Conservation (phyloP, 1,139 yeast species). For the Suhomyces panamericanus region DNA sequence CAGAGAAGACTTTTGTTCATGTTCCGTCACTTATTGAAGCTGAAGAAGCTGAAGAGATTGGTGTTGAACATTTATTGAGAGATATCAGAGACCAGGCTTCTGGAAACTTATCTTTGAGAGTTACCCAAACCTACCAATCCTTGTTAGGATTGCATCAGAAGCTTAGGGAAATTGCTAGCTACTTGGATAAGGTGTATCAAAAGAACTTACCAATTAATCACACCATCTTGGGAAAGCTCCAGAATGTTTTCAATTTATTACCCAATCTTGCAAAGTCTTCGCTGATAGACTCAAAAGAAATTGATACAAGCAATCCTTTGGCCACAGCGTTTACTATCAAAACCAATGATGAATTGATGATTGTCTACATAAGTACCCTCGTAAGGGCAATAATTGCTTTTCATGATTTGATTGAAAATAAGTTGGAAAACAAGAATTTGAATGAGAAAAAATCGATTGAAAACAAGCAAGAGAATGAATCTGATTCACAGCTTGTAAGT, state of each 20-base stretch:
- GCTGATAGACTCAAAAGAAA: constrained; percentile 11
- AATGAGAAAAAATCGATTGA: constrained; percentile 36
- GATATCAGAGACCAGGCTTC: constrained; percentile 97
- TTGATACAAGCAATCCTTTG: constrained; percentile 44
- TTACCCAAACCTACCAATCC: constrained; percentile 87
- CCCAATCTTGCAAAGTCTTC: constrained; percentile 66
- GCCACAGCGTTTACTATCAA: constrained; percentile 84
- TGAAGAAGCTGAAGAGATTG: constrained; percentile 98
- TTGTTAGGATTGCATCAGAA: constrained; percentile 83
- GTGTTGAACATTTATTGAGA: constrained; percentile 92
- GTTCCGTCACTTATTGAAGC: constrained; percentile 93
- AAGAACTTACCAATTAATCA: constrained; percentile 85
- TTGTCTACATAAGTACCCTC: constrained; percentile 82
- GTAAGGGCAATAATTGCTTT: constrained; percentile 95
- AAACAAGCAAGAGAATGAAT: not conserved
- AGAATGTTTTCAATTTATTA: constrained; percentile 88
- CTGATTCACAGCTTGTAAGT: not conserved
- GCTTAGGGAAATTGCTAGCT: constrained; percentile 73
- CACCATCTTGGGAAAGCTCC: constrained; percentile 85
- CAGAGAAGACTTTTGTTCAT: constrained; percentile 91
- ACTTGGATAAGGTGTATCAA: constrained; percentile 71
- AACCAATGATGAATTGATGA: constrained; percentile 95
- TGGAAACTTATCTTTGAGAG: constrained; percentile 81
- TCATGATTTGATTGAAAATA: constrained; percentile 95
- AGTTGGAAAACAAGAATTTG: constrained; percentile 72